A percentile compares a stretch with the other conserved stretches of the same genome.
Conservation (phyloP, 345 rosid species). For the Carallia brachiata region DNA sequence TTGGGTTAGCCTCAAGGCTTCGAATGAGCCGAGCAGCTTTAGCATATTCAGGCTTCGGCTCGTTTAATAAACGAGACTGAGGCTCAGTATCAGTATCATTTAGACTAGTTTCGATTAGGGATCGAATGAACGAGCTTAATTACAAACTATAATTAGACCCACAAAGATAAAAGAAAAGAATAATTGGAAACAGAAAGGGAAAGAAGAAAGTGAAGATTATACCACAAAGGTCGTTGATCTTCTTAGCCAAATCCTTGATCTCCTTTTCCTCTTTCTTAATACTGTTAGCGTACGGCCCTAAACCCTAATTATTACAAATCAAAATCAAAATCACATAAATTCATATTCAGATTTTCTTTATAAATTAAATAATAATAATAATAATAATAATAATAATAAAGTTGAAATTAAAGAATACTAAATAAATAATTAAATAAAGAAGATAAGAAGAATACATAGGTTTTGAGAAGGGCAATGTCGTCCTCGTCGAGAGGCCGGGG, state of each 20-base stretch:
- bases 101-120: not conserved
- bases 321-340: not conserved
- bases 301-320: slow-evolving; percentile 62
- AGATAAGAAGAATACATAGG: slow-evolving; percentile 47
- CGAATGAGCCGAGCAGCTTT: too few species aligned
- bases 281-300: slow-evolving; percentile 84
- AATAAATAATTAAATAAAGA: not conserved
- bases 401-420: not conserved
- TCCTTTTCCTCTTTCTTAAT: slow-evolving; percentile 92
- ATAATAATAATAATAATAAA: too few species aligned
- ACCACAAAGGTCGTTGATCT: slow-evolving; percentile 86
- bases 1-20: too few species aligned
- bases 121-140: not conserved
- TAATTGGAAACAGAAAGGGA: not conserved
- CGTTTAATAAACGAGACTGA: not conserved
- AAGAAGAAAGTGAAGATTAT: slow-evolving; percentile 9
- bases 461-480: slow-evolving; percentile 92
- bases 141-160: not conserved
- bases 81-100: not conserved
- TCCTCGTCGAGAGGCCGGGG: slow-evolving; percentile 87
- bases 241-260: slow-evolving; percentile 88
- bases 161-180: not conserved
- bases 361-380: too few species aligned
- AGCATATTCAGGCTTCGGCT: too few species aligned
- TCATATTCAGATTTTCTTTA: not conserved